Percentiles rank a stretch among this genome's conserved stretches.
Evolutionary conservation across 495 filamentous ascomycete genomes (phyloP).

Genomic region (Podospora fimiseda): DNA sequence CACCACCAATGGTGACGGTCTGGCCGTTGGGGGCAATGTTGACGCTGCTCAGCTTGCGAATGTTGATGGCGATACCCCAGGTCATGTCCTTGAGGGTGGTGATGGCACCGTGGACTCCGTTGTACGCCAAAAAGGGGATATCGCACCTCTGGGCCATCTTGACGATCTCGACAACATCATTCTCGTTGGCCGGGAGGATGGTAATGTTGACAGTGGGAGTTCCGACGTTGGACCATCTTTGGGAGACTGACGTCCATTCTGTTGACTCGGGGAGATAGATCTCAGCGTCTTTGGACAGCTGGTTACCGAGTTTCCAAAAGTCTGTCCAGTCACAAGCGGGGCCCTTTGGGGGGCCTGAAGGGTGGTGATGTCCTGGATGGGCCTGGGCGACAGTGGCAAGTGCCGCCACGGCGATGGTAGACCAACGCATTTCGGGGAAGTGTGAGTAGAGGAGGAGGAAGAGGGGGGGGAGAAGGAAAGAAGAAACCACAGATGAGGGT

Average conservation of each 20-base stretch:
- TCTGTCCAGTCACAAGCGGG: neutral
- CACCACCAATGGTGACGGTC: constrained; percentile 47
- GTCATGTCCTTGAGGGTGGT: constrained; percentile 38
- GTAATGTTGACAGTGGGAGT: constrained; percentile 42
- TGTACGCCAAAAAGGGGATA: constrained; percentile 47
- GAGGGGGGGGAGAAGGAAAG: neutral
- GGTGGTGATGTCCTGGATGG: too few species aligned
- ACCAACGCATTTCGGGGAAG: neutral
- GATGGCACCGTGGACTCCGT: constrained; percentile 41
- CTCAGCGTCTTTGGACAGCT: constrained; percentile 37
- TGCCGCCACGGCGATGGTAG: constrained; percentile 1
- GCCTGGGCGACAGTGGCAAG: neutral
- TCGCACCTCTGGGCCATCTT: constrained; percentile 37
- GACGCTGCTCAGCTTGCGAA: constrained; percentile 38
- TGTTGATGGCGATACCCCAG: constrained; percentile 44
- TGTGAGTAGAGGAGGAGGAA: neutral
- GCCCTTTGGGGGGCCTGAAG: too few species aligned
- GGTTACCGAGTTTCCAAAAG: neutral
- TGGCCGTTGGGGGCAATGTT: constrained; percentile 36
- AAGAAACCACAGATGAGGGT: neutral
- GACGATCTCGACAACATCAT: constrained; percentile 46
- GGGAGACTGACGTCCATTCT: neutral
- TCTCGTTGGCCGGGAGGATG: constrained; percentile 42
- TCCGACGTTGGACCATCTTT: constrained; percentile 14
- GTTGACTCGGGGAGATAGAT: constrained; percentile 34